Evolutionary conservation across 1,139 yeast species (phyloP), one percentile per base, ranked within the genome.

Genomic region (Geotrichum fermentans): DNA sequence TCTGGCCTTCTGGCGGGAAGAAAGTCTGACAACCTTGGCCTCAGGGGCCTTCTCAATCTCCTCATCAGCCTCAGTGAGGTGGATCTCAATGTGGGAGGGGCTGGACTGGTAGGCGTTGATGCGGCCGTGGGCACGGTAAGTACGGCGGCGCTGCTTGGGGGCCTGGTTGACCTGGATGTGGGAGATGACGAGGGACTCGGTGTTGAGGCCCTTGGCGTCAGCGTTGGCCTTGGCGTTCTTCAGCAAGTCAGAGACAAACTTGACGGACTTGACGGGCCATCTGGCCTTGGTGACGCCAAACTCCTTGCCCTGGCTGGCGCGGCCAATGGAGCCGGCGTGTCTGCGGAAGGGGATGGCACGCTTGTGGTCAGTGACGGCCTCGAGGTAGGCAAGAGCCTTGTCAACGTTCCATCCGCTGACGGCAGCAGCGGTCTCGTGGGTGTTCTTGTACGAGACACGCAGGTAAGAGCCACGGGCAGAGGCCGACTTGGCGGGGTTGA

Each of bases 51-150:
- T 92, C 71, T 84, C 90, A 73, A 92, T 90, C 70, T 79, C 81
- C 77, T 89, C 97, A 66, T 79, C 92, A 75, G 83, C 88, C 82
- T 94, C 98, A 70, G 97, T 83, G 70, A 94, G 80, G 72, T 88
- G 83, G 73, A 94, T 79, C 82, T 94, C 98, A 73, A 94, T 90
- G 86, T 94, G 99, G 70, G 95, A 89, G 73, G 98, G 98, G 69
- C 90, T 81, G 59, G 97, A 87, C 80, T 88, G 94, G 90, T 88
- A 92, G 68, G 96, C 96, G 78, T 90, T 92, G 74, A 89, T 87
- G 83, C 97, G 90, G 86, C 99, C 99, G 84, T 92, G 98, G 70
- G 98, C 98, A 84, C 99, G 92, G 96, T 80, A 94, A 72, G 98
- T 92, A 81, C 99, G 89, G 82, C 98, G 92, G 83, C 98, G 94